Base-by-base conservation (phyloP, 495 filamentous ascomycete genomes). In the Trichoderma virens region DNA sequence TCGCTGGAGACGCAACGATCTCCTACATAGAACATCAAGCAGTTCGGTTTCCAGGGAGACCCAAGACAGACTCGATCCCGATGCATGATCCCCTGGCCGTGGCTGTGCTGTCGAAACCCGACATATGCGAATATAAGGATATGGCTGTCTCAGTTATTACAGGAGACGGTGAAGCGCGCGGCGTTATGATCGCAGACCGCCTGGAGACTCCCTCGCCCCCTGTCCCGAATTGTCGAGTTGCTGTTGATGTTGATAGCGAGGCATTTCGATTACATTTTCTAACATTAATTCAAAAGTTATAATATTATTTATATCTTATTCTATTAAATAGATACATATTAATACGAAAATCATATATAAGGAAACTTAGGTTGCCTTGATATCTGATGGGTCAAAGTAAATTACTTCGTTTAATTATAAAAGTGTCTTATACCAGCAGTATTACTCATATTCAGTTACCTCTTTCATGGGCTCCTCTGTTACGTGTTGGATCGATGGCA, bases 31-130 rank as follows among this genome's bases (percentile, higher is more conserved):
- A 73, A 9, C 68, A 72, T 59, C 76, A 77, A 45, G 72, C 70
- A 14, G 70, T 72, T 5, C 65, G 62, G 0, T 73, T 76, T 32
- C 76, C 76, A 4, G 74, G 77, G 51, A 78, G 75, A 75, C 75
- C 77, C 64, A 76, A 78, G 65, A 79, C 74, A 20, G 75, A 75
- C 5, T 74, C 74, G 14, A 74, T 73, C 0, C 56, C 76, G 11
- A 75, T 62, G 60, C 60, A 62, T 31, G 60, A 62, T 18, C 60
- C 60, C 27, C 31, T 62, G 28, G 60, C 60, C 31, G 60, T 62
- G 60, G 60, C 60, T 38, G 73, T 74, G 71, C 54, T 74, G 70
- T 61, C 72, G 70, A 11, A 67, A 68, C 0, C 59, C 74, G 34
- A 74, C 62, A 62, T 47, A 67, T 51, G 32, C 34, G 27, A 34